Base-by-base conservation (phyloP, 129 eudicot genomes). In the Erigeron canadensis region DNA sequence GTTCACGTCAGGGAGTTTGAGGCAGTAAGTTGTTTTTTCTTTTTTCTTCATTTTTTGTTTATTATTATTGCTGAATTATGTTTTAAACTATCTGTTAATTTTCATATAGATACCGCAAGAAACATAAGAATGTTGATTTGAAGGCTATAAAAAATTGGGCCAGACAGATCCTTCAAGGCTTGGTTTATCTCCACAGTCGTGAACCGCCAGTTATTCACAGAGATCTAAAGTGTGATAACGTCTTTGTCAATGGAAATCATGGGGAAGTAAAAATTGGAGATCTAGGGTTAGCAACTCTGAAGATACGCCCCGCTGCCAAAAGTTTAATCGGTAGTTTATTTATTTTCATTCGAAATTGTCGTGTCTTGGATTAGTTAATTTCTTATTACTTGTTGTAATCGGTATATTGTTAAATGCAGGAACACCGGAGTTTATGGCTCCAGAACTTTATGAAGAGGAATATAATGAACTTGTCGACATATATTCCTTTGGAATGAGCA, bases 211-310 rank as follows among this genome's bases (percentile, higher is more conserved):
- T 88, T 53, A 73, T 85, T 73, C 95, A 88, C 37, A 82, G 95
- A 10, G 96, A 88, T 70, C 77, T 89, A 10, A 83, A 86, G 67
- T 86, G 91, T 53, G 89, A 89, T 77, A 86, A 89, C 70, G 74
- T 89, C 16, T 89, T 89, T 56, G 83, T 89, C 23, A 89, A 86
- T 66, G 96, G 91, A 34, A 83, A 86, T 72, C 84, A 80, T 13
- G 96, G 96, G 40, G 83, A 89, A 37, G 87, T 86, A 10, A 89
- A 89, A 75, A 86, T 89, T 41, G 96, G 91, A 18, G 91, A 86
- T 80, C 80, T 89, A 6, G 96, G 91, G 17, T 79, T 86, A 37
- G 91, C 96, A 6, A 81, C 84, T 3, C 53, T 79, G 56, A 75
- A 80, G 75, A 57, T 71, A n/a, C 71, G 74, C 11, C 84, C 79